phyloP scores from a whole-genome alignment of 1,139 yeast species.

The Blastobotrys proliferans region DNA sequence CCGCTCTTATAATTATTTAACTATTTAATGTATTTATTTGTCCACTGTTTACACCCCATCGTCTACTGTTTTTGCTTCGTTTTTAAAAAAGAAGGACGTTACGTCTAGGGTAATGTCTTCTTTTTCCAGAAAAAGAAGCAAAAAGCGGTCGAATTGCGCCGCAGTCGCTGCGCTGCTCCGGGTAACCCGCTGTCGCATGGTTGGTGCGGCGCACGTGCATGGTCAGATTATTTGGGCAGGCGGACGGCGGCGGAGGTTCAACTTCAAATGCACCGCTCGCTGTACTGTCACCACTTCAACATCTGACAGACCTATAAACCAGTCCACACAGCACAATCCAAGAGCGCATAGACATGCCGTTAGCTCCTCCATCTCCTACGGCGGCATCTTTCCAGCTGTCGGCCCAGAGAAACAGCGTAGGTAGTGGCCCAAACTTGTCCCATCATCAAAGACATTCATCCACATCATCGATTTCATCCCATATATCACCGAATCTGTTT shows the following conservation, averaged over 20 bases:
- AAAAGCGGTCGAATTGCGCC: no score
- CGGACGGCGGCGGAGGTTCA: no score
- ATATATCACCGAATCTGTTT: conserved; percentile 1
- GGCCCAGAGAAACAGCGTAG: background rate
- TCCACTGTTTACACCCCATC: background rate
- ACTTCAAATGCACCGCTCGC: no score
- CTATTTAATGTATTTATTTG: background rate
- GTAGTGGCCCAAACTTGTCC: background rate
- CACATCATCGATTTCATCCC: conserved; percentile 9
- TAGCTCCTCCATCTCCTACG: conserved; percentile 7
- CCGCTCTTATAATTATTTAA: background rate
- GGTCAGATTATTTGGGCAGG: no score
- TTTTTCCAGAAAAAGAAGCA: background rate
- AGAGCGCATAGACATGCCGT: conserved; percentile 2
- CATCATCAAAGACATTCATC: conserved; percentile 13
- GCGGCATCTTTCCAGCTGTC: background rate
- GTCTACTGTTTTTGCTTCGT: background rate
- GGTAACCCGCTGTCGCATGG: no score
- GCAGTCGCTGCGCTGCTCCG: no score
- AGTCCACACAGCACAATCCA: no score
- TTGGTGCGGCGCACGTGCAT: no score
- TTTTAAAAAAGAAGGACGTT: background rate
- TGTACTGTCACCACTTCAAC: no score
- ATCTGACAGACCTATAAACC: no score
- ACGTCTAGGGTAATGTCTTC: no score